Conservation (phyloP, 2,329 filamentous ascomycete species). For the Exophiala aquamarina region DNA sequence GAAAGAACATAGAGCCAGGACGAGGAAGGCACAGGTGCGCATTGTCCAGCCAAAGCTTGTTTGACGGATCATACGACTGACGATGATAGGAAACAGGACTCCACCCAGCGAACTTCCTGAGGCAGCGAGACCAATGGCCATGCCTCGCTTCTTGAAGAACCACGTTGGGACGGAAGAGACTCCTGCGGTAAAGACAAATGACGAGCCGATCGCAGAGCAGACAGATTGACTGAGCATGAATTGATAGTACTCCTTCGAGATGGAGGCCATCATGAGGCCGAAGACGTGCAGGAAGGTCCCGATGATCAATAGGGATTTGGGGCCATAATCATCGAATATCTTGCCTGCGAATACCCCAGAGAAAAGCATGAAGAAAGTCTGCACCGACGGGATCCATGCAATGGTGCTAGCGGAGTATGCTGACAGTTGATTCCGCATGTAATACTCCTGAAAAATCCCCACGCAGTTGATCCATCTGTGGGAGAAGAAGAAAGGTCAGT, state of each 20-base stretch:
- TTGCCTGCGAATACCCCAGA: constrained; percentile 63
- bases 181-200: constrained; percentile 50
- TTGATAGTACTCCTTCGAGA: constrained; percentile 57
- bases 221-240: constrained; percentile 57
- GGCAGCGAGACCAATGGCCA: constrained; percentile 55
- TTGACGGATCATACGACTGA: constrained; percentile 52
- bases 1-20: constrained; percentile 58
- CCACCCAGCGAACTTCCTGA: constrained; percentile 58
- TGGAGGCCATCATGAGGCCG: constrained; percentile 59
- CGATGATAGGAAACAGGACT: constrained; percentile 64
- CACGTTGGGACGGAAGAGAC: constrained; percentile 46
- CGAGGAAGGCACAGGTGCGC: constrained; percentile 58
- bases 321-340: constrained; percentile 63
- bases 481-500: neutral
- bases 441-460: constrained; percentile 61
- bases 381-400: constrained; percentile 63
- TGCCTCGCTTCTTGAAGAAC: constrained; percentile 54
- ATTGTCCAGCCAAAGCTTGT: constrained; percentile 61
- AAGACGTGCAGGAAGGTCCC: constrained; percentile 58
- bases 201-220: constrained; percentile 53
- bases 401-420: constrained; percentile 55
- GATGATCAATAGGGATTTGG: constrained; percentile 52
- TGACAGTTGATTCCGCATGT: constrained; percentile 50
- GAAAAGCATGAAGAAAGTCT: constrained; percentile 37
- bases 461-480: constrained; percentile 36